These are phyloP conservation scores for Kazachstania africana DNA, from an alignment of 805 yeast genomes.

Conservation along the genomic window DNA sequence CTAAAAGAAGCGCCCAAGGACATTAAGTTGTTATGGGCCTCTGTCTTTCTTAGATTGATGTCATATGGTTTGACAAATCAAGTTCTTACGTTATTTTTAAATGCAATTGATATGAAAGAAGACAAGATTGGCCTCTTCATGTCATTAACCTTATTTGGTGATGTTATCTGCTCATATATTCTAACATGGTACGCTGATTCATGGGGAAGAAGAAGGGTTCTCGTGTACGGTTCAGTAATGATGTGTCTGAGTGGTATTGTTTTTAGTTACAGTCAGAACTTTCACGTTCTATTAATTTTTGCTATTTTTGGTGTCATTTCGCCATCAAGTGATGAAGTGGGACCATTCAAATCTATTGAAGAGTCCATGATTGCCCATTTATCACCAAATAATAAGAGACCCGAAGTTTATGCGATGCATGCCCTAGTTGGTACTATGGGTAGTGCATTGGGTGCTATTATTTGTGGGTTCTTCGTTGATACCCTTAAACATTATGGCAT, in stretches of 20 bases:
- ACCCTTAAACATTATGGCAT: constrained; percentile 27
- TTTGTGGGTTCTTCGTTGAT: constrained; percentile 51
- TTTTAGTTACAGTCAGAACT: constrained; percentile 48
- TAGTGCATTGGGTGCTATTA: constrained; percentile 58
- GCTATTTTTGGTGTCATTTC: constrained; percentile 80
- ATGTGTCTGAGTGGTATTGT: constrained; percentile 59
- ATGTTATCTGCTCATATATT: constrained; percentile 54
- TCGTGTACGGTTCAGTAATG: constrained; percentile 50
- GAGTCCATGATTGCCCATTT: constrained; percentile 75
- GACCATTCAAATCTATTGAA: constrained; percentile 80
- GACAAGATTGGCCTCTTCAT: constrained; percentile 62
- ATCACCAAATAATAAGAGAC: constrained; percentile 50
- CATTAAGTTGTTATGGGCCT: constrained; percentile 50
- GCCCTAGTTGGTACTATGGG: constrained; percentile 61
- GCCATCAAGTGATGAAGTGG: constrained; percentile 83
- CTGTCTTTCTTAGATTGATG: constrained; percentile 58
- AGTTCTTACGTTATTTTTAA: constrained; percentile 57
- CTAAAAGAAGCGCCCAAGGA: constrained; percentile 36
- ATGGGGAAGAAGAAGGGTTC: constrained; percentile 55
- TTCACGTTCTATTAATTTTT: constrained; percentile 45
- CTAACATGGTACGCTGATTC: constrained; percentile 69
- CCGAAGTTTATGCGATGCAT: constrained; percentile 67
- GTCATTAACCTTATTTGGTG: constrained; percentile 74
- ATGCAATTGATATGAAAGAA: constrained; percentile 42
- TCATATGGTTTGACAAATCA: constrained; percentile 76